A percentile compares a stretch with the other conserved stretches of the same genome.
Evolutionary conservation across 352 stramenopile genomes (phyloP).

Genomic region (Peronosclerospora sorghi): DNA sequence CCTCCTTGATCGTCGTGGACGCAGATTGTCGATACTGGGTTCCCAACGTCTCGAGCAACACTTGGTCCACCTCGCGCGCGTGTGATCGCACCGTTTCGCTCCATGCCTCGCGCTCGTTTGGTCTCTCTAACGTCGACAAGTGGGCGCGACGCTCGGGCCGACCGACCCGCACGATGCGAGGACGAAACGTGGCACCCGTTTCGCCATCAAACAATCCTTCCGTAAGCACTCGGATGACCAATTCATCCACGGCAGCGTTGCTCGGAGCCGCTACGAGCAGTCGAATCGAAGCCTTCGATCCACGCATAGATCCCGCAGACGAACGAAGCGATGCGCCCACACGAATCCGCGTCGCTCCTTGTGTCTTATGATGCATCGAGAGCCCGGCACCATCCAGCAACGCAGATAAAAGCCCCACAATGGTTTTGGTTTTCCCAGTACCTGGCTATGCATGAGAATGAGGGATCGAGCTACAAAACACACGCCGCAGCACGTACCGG

Average conservation of each 20-base stretch:
- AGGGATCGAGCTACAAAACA: too few relatives aligned
- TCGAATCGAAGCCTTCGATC: constrained; percentile 49
- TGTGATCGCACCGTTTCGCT: constrained; percentile 69
- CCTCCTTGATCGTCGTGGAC: constrained; percentile 41
- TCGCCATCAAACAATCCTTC: constrained; percentile 49
- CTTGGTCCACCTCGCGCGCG: constrained; percentile 53
- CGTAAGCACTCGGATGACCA: constrained; percentile 56
- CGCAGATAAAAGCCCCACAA: constrained; percentile 59
- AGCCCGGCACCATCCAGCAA: constrained; percentile 62
- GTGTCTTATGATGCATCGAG: constrained; percentile 29
- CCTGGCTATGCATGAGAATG: constrained; percentile 30
- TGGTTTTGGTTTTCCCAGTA: constrained; percentile 79
- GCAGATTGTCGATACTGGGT: constrained; percentile 46
- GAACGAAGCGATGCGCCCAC: constrained; percentile 54
- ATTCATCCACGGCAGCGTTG: constrained; percentile 71
- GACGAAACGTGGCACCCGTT: constrained; percentile 36
- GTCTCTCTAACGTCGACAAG: constrained; percentile 12
- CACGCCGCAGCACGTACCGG: constrained; percentile 33
- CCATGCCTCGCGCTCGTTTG: constrained; percentile 27
- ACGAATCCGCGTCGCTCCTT: constrained; percentile 52
- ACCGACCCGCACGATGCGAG: constrained; percentile 63
- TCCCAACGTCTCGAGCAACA: constrained; percentile 59
- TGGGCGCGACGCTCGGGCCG: constrained; percentile 45
- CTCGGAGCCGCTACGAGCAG: constrained; percentile 67
- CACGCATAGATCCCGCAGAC: constrained; percentile 28